These are phyloP conservation scores for Eugenia klotzschiana DNA, from an alignment of 441 rosid genomes.

Conservation along the genomic window DNA sequence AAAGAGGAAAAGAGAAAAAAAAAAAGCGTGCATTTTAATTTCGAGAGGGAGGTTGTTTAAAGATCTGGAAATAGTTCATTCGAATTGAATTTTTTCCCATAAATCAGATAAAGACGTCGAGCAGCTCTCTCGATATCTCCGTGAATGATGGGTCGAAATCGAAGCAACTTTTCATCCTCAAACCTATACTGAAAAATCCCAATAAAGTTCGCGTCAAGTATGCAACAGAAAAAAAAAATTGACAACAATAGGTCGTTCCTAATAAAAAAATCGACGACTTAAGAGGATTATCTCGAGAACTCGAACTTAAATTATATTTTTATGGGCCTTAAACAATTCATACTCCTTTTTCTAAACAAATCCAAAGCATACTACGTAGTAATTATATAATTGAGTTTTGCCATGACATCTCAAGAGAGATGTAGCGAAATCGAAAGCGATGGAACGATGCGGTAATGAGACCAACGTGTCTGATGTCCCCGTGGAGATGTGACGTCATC, in stretches of 20 bases:
- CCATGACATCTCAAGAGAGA: background rate
- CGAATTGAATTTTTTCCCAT: background rate
- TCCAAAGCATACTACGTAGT: background rate
- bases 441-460: background rate
- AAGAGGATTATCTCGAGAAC: background rate
- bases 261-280: background rate
- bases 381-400: background rate
- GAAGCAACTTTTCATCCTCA: background rate
- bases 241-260: background rate
- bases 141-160: background rate
- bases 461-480: background rate
- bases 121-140: background rate
- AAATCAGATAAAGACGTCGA: background rate
- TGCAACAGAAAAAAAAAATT: background rate
- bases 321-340: background rate
- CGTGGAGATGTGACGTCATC: background rate
- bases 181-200: background rate
- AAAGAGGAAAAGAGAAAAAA: background rate
- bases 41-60: background rate
- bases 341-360: background rate
- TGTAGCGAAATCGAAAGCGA: background rate
- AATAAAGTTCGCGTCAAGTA: rapidly evolving
- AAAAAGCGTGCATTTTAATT: background rate
- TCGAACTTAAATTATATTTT: background rate
- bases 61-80: background rate